Evolutionary conservation across 495 filamentous ascomycete genomes (phyloP), one percentile per base, ranked within the genome.

Genomic region (Aspergillus mulundensis): DNA sequence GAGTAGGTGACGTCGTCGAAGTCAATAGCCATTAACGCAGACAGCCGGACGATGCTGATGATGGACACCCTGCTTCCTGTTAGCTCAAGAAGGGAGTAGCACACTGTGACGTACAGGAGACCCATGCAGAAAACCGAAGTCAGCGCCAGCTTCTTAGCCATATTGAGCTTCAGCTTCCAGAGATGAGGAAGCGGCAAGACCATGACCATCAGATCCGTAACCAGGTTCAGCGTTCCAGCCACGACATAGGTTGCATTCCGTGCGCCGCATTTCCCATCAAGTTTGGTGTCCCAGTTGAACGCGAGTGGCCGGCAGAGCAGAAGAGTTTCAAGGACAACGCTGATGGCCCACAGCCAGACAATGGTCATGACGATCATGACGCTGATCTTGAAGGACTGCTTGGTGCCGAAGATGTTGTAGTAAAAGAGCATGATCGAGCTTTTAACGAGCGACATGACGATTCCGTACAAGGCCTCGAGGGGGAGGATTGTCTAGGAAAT

Each of bases 201-300:
- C 21, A 81, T 65, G 39, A 81, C 73, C 44, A 80, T 54, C 11
- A 81, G 40, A 58, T 84, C 80, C 0, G 74, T 81, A 2, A 79
- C 54, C 21, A 83, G 75, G 45, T 79, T 81, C 44, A 83, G 61
- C 1, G 65, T 70, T 1, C 79, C 72, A 1, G 76, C 77, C 10
- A 64, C 60, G 4, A 76, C 68, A 49, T 76, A 82, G 5, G 80
- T 69, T 7, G 75, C 58, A 24, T 73, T 69, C 14, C 69, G 74
- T 59, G 81, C 68, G 38, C 81, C 72, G 52, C 81, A 85, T 28
- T 61, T 62, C 5, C 79, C 80, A 0, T 62, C 64, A 25, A 79
- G 53, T 5, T 65, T 66, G 0, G 58, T 58, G 41, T 80, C 61
- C 77, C 76, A 83, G 61, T 79, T 77, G 57, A 71, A 77, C 7